Evolutionary conservation across 768 basidiomycete species (phyloP).

Genomic region (Russula ochroleuca): DNA sequence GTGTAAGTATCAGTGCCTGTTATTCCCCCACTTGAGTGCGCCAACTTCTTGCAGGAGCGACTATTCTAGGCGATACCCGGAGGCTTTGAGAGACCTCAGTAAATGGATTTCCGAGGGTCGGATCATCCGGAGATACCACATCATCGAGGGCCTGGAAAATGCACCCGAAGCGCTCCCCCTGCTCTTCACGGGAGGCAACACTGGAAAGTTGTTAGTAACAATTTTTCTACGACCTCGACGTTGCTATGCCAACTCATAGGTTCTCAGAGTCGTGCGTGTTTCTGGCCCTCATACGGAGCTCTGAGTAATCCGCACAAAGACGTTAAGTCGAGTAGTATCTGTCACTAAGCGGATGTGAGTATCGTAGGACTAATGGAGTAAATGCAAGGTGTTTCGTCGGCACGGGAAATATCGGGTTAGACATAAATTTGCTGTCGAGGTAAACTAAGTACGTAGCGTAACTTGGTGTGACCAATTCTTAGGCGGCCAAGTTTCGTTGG

Average conservation of each 20-base stretch:
- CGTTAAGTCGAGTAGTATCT: neutral
- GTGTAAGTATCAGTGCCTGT: slow-evolving; percentile 52
- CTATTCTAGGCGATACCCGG: slow-evolving; percentile 56
- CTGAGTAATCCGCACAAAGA: neutral
- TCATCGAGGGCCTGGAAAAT: slow-evolving; percentile 70
- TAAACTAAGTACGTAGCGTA: neutral
- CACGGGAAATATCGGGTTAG: neutral
- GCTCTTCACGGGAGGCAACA: slow-evolving; percentile 74
- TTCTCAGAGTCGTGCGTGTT: slow-evolving; percentile 52
- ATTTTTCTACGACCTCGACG: neutral
- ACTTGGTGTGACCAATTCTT: neutral
- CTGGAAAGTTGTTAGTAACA: slow-evolving; percentile 61
- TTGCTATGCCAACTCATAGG: neutral
- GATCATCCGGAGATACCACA: slow-evolving; percentile 74
- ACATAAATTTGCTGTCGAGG: neutral
- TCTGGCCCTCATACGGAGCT: slow-evolving; percentile 33
- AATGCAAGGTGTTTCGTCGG: neutral
- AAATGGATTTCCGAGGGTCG: slow-evolving; percentile 58
- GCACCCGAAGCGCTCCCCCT: slow-evolving; percentile 66
- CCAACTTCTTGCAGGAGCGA: slow-evolving; percentile 55
- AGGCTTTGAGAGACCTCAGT: slow-evolving; percentile 54
- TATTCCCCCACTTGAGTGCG: neutral
- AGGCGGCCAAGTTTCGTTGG: neutral
- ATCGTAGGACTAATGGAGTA: neutral
- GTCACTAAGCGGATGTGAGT: neutral